Evolutionary conservation across 495 filamentous ascomycete species (phyloP).

Genomic region (Aspergillus sclerotiicarbonarius): DNA sequence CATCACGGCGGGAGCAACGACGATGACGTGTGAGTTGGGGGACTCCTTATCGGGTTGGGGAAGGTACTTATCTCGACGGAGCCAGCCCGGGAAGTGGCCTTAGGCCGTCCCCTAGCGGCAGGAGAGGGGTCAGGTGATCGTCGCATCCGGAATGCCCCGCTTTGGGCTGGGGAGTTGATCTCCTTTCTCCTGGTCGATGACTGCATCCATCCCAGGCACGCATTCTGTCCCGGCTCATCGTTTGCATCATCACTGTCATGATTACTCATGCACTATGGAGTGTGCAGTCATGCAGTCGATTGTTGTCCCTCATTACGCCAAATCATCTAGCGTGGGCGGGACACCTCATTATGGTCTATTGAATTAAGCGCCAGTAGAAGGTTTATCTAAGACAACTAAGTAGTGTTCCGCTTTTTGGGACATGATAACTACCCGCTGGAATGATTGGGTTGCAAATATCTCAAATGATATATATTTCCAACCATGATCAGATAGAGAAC

Average conservation of each 20-base stretch:
- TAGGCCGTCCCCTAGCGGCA: slow-evolving; percentile 2
- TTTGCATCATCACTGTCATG: neutral
- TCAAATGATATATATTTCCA: no score
- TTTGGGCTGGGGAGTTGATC: neutral
- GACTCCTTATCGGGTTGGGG: slow-evolving; percentile 1
- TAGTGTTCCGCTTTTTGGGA: no score
- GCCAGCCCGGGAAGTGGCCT: slow-evolving; percentile 9
- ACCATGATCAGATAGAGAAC: no score
- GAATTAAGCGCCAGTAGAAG: no score
- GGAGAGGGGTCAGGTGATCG: slow-evolving; percentile 28
- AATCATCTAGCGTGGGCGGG: no score
- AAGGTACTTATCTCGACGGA: slow-evolving; percentile 1
- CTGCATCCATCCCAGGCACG: neutral
- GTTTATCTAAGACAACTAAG: no score
- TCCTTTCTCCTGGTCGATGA: neutral
- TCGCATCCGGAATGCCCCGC: slow-evolving; percentile 20
- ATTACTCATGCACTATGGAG: neutral
- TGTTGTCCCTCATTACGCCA: no score
- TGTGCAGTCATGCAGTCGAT: neutral
- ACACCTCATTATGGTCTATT: no score
- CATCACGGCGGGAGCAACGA: neutral
- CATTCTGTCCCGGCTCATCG: neutral
- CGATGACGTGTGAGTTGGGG: slow-evolving; percentile 10
- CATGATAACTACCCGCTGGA: no score
- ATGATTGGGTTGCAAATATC: no score